Base-by-base conservation (phyloP, 257 asterid genomes). In the Solanum sitiens region DNA sequence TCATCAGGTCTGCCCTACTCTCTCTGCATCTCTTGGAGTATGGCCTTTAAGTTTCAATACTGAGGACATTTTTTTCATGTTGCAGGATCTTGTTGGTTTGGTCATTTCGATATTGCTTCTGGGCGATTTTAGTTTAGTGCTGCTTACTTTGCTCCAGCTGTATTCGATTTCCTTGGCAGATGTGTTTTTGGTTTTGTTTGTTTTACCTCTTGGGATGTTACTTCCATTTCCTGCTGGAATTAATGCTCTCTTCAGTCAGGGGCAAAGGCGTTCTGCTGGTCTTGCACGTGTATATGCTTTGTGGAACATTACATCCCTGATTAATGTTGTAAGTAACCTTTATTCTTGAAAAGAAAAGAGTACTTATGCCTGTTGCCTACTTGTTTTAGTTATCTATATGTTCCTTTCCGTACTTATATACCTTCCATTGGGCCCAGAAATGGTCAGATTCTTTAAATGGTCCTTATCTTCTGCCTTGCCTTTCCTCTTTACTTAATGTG, bases 41-140 rank as follows among this genome's bases (percentile, higher is more conserved):
- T 84, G 53, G 14, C 30, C 40, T 50, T 59, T 15, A 14, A 40
- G 76, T 53, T 21, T n/a, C 42, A 50, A 12, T n/a, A 32, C 42
- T 33, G 30, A 70, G 42, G 74, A 44, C 40, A 44, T 73, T 45
- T 68, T 83, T 47, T 61, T 88, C 37, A 85, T 85, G 21, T 40
- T 92, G 95, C 98, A 96, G 99, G 99, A 97, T 93, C 98, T 97
- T 90, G 99, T 97, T 56, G 99, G 99, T 77, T 89, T 96, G 95
- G 95, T 96, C 87, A 94, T 97, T 87, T 97, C 99, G 47, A 92
- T 97, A 91, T 94, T 97, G 91, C 99, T 97, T 88, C 93, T 96
- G 80, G 99, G 99, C 84, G 99, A 97, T 92, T 96, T 97, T 93
- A 96, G 99, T 92, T 92, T 97, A 87, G 98, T 97, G 83, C 91